These are phyloP conservation scores for Leishmania tarentolae DNA, from an alignment of 208 protist genomes.

Conservation along the genomic window DNA sequence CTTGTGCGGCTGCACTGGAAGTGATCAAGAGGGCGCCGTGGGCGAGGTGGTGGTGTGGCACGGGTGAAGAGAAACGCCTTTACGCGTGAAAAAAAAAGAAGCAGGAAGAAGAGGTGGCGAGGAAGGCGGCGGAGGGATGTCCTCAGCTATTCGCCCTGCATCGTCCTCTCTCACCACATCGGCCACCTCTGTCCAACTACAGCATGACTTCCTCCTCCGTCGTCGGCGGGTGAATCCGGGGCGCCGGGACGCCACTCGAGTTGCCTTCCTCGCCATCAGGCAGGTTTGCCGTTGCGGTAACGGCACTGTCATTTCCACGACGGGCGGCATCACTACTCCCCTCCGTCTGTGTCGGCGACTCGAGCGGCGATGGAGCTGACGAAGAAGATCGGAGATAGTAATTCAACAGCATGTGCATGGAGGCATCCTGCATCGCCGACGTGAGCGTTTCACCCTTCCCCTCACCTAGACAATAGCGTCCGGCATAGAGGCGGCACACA, in stretches of 20 bases:
- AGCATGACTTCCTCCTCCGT: slow-evolving; percentile 53
- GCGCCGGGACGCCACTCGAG: slow-evolving; percentile 1
- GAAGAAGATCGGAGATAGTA: slow-evolving; percentile 65
- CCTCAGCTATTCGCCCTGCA: not conserved
- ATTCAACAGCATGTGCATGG: slow-evolving; percentile 70
- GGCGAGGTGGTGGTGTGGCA: not conserved
- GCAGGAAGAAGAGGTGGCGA: not conserved
- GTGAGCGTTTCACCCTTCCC: slow-evolving; percentile 88
- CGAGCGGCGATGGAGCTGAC: not conserved
- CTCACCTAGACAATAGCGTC: slow-evolving; percentile 73
- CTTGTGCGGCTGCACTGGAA: not conserved
- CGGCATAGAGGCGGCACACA: slow-evolving; percentile 75
- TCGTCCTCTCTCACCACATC: not conserved
- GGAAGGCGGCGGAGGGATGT: not conserved
- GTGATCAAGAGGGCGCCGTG: not conserved
- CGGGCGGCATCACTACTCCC: not conserved
- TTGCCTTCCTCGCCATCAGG: not conserved
- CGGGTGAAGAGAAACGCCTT: not conserved
- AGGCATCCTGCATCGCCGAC: slow-evolving; percentile 81
- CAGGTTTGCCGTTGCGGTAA: not conserved
- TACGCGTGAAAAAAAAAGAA: not conserved
- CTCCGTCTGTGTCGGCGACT: not conserved
- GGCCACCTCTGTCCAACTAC: slow-evolving; percentile 2
- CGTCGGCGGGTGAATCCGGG: slow-evolving; percentile 25
- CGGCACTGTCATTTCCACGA: not conserved